Evolutionary conservation across 2,329 filamentous ascomycete genomes (phyloP).

Genomic region (Huntiella savannae): DNA sequence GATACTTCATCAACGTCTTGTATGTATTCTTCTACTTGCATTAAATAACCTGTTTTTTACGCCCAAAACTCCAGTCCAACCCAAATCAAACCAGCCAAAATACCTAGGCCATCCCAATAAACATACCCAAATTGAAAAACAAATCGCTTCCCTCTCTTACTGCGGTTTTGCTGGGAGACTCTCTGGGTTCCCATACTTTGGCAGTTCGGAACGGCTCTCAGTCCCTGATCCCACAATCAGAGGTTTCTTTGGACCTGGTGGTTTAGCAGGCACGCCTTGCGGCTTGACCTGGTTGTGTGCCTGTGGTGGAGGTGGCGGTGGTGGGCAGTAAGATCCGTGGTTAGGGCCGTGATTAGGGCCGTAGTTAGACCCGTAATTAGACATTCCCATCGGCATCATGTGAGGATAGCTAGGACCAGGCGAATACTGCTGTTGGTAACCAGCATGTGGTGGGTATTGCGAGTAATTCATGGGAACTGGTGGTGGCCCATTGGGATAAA

Average conservation of each 20-base stretch:
- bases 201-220: too few relatives aligned
- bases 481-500: background rate
- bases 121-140: background rate
- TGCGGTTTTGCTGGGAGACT: too few relatives aligned
- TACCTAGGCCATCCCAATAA: too few relatives aligned
- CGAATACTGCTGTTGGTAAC: slow-evolving; percentile 23
- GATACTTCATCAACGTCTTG: too few relatives aligned
- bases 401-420: slow-evolving; percentile 21
- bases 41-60: background rate
- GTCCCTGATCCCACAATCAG: too few relatives aligned
- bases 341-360: background rate
- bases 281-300: too few relatives aligned
- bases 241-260: too few relatives aligned
- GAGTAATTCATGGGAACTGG: background rate
- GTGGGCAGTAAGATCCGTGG: background rate
- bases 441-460: slow-evolving; percentile 12
- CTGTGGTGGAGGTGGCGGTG: background rate
- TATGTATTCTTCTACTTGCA: too few relatives aligned
- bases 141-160: too few relatives aligned
- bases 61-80: background rate
- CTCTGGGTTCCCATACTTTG: too few relatives aligned
- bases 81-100: background rate
- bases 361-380: background rate
- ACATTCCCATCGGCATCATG: background rate
- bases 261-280: too few relatives aligned